Conservation (phyloP, 305 asterid genomes). For the Fraxinus greggii region DNA sequence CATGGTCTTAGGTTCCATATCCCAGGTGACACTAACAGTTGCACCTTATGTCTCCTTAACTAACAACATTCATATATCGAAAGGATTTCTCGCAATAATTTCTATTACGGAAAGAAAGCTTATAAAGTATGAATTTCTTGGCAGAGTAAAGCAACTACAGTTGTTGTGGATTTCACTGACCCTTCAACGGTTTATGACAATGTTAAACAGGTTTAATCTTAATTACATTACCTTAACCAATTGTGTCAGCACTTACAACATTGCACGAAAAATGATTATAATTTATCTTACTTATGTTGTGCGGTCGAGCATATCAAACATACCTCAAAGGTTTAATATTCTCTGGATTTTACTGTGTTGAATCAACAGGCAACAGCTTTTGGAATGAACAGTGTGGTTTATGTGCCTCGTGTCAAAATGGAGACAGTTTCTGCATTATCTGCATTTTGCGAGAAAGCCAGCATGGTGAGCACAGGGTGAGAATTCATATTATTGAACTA, state of each 20-base stretch:
- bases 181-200: slow-evolving; percentile 81
- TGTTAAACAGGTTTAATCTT: slow-evolving; percentile 58
- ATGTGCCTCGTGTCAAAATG: slow-evolving; percentile 61
- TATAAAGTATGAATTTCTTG: neutral
- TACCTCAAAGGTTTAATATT: neutral
- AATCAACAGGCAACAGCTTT: slow-evolving; percentile 71
- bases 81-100: neutral
- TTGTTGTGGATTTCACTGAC: slow-evolving; percentile 84
- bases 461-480: slow-evolving; percentile 92
- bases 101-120: neutral
- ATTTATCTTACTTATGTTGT: neutral
- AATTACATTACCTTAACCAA: neutral
- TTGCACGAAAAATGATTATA: neutral
- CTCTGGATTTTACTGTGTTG: neutral
- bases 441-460: slow-evolving; percentile 86
- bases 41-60: neutral
- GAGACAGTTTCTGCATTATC: slow-evolving; percentile 75
- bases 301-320: neutral
- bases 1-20: slow-evolving; percentile 77
- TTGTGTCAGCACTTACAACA: neutral
- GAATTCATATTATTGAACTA: slow-evolving; percentile 26
- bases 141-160: slow-evolving; percentile 64
- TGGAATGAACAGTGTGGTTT: slow-evolving; percentile 74
- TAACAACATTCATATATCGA: neutral
- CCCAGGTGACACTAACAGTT: slow-evolving; percentile 54